Percentiles rank a stretch among this genome's conserved stretches.
Evolutionary conservation across 176 grass and related monocot species (phyloP).

Genomic region (Musa itinerans): DNA sequence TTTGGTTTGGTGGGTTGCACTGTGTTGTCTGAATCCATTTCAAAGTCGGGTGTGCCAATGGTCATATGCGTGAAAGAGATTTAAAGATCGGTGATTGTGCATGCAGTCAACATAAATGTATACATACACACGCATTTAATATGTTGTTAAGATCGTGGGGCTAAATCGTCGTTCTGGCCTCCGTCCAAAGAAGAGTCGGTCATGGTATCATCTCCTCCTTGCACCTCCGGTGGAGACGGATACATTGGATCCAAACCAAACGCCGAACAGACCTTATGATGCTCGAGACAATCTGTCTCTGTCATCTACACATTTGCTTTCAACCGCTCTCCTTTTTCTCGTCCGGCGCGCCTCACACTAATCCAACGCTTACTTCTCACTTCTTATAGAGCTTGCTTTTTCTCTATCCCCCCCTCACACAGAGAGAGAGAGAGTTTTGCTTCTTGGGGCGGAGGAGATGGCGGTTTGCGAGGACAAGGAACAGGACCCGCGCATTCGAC

Average conservation of each 20-base stretch:
- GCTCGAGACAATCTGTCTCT: not conserved
- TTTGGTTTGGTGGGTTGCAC: no score
- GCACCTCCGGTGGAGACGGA: not conserved
- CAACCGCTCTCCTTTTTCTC: constrained; percentile 3
- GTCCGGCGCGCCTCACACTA: not conserved
- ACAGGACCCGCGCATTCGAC: constrained; percentile 61
- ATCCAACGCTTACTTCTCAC: not conserved
- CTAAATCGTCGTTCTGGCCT: no score
- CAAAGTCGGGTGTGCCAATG: no score
- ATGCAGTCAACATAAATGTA: no score
- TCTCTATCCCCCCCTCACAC: not conserved
- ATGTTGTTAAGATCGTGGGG: no score
- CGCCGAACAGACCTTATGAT: not conserved
- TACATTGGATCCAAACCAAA: not conserved
- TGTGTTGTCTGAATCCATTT: no score
- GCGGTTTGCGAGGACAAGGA: constrained; percentile 2
- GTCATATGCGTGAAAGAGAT: no score
- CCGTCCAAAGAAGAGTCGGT: no score
- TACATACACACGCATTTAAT: no score
- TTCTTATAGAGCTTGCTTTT: not conserved
- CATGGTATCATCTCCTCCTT: no score
- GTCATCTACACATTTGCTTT: not conserved
- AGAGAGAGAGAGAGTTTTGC: not conserved
- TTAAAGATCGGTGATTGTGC: no score
- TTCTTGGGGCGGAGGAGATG: not conserved